Percentiles rank a stretch among this genome's conserved stretches.
Conservation (phyloP, 257 asterid genomes). For the Solanum pennellii region DNA sequence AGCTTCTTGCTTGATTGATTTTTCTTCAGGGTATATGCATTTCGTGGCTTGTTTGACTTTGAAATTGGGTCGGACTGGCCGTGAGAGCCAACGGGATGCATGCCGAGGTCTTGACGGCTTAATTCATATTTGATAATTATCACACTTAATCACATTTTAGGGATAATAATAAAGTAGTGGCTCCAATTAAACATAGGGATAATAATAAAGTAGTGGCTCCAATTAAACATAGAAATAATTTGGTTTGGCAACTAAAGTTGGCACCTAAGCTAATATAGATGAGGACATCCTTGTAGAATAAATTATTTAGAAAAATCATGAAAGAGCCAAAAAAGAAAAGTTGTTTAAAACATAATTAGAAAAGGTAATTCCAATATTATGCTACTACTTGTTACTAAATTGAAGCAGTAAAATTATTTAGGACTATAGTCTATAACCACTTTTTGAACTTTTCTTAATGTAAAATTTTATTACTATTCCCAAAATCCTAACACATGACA, state of each 20-base stretch:
- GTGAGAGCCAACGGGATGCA: no score
- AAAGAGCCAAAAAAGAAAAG: neutral
- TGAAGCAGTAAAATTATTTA: neutral
- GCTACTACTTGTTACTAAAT: neutral
- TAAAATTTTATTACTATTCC: neutral
- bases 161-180: neutral
- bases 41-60: no score
- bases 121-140: neutral
- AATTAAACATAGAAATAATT: neutral
- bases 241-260: neutral
- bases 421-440: neutral
- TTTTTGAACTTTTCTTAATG: neutral
- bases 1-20: neutral
- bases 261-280: neutral
- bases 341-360: no score
- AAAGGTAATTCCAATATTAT: neutral
- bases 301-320: neutral
- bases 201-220: neutral
- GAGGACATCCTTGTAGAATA: neutral
- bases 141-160: neutral
- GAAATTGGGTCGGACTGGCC: no score
- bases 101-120: neutral
- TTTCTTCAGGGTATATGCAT: neutral
- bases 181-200: neutral
- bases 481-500: neutral